phyloP scores from a whole-genome alignment of 495 filamentous ascomycete species.

The Penicillium ochrochloron region DNA sequence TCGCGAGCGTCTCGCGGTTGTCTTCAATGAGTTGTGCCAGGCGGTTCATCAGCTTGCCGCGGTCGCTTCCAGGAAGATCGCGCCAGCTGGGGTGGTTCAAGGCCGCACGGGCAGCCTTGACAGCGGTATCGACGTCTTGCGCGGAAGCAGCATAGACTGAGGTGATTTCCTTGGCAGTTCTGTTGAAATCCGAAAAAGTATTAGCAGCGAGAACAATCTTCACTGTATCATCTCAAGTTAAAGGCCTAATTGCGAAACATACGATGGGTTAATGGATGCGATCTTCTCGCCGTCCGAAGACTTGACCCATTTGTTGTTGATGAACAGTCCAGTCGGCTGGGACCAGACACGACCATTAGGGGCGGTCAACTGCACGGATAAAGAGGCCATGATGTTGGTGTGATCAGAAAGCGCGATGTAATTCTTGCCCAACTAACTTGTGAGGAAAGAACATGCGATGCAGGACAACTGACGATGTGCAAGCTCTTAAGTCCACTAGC shows the following conservation, averaged over 20 bases:
- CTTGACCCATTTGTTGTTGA: conserved; percentile 91
- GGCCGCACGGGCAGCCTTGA: conserved; percentile 79
- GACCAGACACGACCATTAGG: conserved; percentile 83
- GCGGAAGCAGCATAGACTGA: conserved; percentile 80
- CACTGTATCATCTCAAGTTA: background rate
- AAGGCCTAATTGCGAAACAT: conserved; percentile 40
- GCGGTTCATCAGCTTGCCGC: conserved; percentile 74
- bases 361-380: conserved; percentile 34
- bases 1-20: conserved; percentile 73
- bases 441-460: conserved; percentile 16
- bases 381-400: conserved; percentile 24
- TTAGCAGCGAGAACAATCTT: background rate
- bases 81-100: conserved; percentile 80
- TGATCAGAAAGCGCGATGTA: background rate
- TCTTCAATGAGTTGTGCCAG: conserved; percentile 74
- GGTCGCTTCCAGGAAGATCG: conserved; percentile 68
- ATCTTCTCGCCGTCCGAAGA: conserved; percentile 73
- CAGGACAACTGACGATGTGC: conserved; percentile 18
- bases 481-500: conserved; percentile 27
- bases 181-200: conserved; percentile 10
- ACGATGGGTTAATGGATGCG: conserved; percentile 79
- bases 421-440: background rate
- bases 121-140: conserved; percentile 81
- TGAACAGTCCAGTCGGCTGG: conserved; percentile 83
- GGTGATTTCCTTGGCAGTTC: conserved; percentile 77